Evolutionary conservation across 352 stramenopile species (phyloP), one percentile per base, ranked within the genome.

Genomic region (Lagenidium giganteum): DNA sequence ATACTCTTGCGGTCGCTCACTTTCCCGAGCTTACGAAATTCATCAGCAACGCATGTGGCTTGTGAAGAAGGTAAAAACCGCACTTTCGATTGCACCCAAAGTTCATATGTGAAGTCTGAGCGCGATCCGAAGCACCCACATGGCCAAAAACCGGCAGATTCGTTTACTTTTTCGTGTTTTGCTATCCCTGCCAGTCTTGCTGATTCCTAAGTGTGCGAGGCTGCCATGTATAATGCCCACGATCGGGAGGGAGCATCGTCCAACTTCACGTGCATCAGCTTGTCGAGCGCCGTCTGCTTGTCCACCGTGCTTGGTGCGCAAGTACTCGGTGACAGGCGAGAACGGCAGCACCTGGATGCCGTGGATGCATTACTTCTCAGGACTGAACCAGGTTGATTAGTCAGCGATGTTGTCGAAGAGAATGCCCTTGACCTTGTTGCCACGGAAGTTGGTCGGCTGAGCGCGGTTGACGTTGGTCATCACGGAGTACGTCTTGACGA

Each of bases 371-470:
- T 82, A 75, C 46, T 64, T 57, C 9, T 84, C 69, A 4, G 50
- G 54, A 24, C 64, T 83, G 61, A 87, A 87, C 77, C 77, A 87
- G 44, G 71, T 90, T 13, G 77, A 59, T 42, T 90, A 90, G 60
- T 90, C 75, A 11, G 67, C 62, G 45, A 87, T 90, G 57, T 90
- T 90, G 51, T 87, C 74, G 28, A 90, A 90, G 31, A 83, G 61
- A 34, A 87, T 90, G 13, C 77, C 77, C 2, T 69, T 48, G 7
- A 71, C 73, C 55, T 83, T 86, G 36, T 68, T 68, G 3, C 59
- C 34, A 1, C 67, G 58, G 40, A 77, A 69, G 16, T 30, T 54
- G 12, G 43, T 37, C 1, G 73, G 73, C 36, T 89, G 73, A 25
- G 83, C 67, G 6, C 33, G 64, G 46, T 76, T 89, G 2, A 51